Conservation (phyloP, 306 rosid species). For the Cicer pinnatifidum region DNA sequence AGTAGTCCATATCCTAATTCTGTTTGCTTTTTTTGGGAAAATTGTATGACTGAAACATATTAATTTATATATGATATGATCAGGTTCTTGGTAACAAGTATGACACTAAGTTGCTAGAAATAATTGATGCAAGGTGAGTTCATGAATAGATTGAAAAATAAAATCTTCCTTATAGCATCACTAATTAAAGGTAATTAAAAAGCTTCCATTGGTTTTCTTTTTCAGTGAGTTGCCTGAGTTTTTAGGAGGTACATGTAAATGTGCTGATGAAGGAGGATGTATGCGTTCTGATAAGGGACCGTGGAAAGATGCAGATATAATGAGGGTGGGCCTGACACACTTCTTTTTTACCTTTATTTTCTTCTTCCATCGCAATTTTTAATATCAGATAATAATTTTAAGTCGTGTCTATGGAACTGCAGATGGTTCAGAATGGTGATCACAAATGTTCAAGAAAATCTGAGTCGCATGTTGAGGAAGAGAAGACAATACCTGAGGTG, state of each 20-base stretch:
- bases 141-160: conserved; percentile 9
- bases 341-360: not conserved
- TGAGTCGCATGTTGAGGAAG: conserved; percentile 39
- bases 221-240: conserved; percentile 87
- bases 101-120: conserved; percentile 83
- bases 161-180: no score
- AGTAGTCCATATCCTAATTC: conserved; percentile 33
- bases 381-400: conserved; percentile 9
- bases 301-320: conserved; percentile 73
- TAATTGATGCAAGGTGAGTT: conserved; percentile 82
- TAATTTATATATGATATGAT: conserved; percentile 33
- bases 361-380: conserved; percentile 4
- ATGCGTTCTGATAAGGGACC: conserved; percentile 93
- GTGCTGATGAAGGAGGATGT: conserved; percentile 86
- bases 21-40: conserved; percentile 36
- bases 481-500: conserved; percentile 55
- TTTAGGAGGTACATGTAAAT: conserved; percentile 87
- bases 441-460: conserved; percentile 65
- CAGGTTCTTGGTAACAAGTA: conserved; percentile 93
- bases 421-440: conserved; percentile 83
- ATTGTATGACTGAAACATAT: conserved; percentile 32
- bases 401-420: conserved; percentile 41
- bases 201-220: conserved; percentile 38
- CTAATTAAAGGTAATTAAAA: no score
- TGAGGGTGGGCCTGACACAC: conserved; percentile 52